Evolutionary conservation across 768 basidiomycete species (phyloP).

Genomic region (Calocybe cyanea): DNA sequence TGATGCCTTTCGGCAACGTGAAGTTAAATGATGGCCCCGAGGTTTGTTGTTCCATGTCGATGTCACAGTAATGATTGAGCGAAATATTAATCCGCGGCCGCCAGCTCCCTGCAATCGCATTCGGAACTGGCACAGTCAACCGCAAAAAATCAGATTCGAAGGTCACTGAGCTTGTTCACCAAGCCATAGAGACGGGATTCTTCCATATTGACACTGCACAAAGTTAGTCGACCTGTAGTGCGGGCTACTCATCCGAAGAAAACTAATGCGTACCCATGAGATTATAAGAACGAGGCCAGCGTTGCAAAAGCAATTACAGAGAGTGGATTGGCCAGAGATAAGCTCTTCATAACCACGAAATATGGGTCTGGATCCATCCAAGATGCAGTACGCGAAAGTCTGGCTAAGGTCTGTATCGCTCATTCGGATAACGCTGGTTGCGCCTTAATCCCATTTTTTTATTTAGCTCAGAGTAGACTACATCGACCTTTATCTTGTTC

Average conservation of each 20-base stretch:
- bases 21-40: constrained; percentile 15
- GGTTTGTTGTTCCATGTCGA: background rate
- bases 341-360: constrained; percentile 55
- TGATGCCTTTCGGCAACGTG: constrained; percentile 11
- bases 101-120: constrained; percentile 17
- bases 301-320: constrained; percentile 41
- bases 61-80: background rate
- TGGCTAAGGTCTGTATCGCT: constrained; percentile 40
- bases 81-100: too few species aligned
- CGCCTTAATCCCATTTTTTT: background rate
- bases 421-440: background rate
- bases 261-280: constrained; percentile 24
- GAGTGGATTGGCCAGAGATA: constrained; percentile 39
- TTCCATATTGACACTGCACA: constrained; percentile 22
- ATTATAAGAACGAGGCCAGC: constrained; percentile 33
- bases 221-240: constrained; percentile 6
- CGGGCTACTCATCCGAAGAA: background rate
- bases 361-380: constrained; percentile 39
- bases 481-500: constrained; percentile 72
- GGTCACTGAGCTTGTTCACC: constrained; percentile 6
- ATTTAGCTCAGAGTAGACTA: constrained; percentile 54
- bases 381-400: constrained; percentile 40
- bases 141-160: constrained; percentile 1
- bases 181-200: constrained; percentile 16
- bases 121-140: constrained; percentile 13